Evolutionary conservation across 192 early-diverging fungal species (phyloP), one percentile per base, ranked within the genome.

Genomic region (Coemansia sp.): DNA sequence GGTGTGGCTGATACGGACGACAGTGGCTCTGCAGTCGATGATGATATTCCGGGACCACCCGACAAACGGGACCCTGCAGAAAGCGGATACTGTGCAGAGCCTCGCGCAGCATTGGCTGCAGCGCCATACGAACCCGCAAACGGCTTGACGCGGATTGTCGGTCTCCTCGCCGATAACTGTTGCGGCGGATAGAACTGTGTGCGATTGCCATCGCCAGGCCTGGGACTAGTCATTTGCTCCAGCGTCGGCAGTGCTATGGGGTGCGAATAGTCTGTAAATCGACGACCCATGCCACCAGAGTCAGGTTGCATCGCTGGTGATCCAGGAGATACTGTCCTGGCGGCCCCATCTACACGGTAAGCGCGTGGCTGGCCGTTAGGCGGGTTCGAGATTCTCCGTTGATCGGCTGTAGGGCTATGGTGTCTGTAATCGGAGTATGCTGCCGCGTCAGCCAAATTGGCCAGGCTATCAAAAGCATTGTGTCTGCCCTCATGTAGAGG

Each of bases 121-220:
- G 66, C 7, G 49, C 23, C 12, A 28, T 40, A 23, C 33, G 20
- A 2, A 12, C 25, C 13, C 2, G 31, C 30, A 42, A 74, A 81
- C 10, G 78, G 69, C 45, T 51, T 67, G 35, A 81, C 37, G 12
- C 64, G 78, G 28, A 81, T 68, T 7, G 59, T 61, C 4, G 72
- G 69, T 4, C 78, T 55, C 37, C 63, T 75, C 26, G 63, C 43
- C 0, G 53, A 40, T 25, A 29, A 63, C 25, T 61, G 55, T 9
- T 29, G 43, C 39, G n/a, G 26, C 12, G 23, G 49, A 23, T 29
- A 16, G 49, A 15, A 28, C 12, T 23, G 49, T 8, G 20, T 29
- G 6, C 26, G 49, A 29, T 52, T 23, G 49, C 9, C 49, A 26
- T 26, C 26, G 13, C 12, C 40, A 7, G 40, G 13, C 18, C 40